Conservation (phyloP, 2,329 filamentous ascomycete species). For the Pseudogymnoascus sp. region DNA sequence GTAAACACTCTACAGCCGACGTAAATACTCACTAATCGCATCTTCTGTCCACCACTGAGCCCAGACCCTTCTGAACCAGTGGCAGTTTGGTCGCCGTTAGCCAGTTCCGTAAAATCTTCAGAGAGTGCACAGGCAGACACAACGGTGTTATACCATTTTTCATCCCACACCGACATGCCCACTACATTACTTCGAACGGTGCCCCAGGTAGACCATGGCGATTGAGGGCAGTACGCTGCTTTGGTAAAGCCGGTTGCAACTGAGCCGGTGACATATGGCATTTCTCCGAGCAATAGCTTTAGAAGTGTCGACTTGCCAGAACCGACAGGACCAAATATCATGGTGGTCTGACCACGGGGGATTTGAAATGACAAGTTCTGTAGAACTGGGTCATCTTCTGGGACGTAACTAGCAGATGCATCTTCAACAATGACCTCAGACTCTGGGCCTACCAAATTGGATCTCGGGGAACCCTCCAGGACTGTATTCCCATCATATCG, state of each 20-base stretch:
- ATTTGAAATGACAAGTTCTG: constrained; percentile 1
- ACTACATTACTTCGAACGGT: constrained; percentile 14
- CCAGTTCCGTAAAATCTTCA: constrained; percentile 18
- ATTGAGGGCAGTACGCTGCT: constrained; percentile 18
- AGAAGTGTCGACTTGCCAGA: constrained; percentile 45
- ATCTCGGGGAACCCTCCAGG: not conserved
- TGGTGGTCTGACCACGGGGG: not conserved
- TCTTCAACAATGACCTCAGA: not conserved
- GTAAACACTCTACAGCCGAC: too few species aligned
- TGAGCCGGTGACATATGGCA: not conserved
- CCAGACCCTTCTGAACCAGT: constrained; percentile 21
- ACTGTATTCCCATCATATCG: not conserved
- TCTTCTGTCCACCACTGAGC: constrained; percentile 18
- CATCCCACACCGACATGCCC: constrained; percentile 8
- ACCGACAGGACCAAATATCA: constrained; percentile 35
- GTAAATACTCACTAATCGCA: constrained; percentile 8
- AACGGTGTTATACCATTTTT: constrained; percentile 14
- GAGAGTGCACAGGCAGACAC: constrained; percentile 16
- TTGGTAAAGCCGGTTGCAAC: constrained; percentile 35
- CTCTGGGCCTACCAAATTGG: not conserved
- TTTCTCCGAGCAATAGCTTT: constrained; percentile 36
- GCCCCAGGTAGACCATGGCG: constrained; percentile 16
- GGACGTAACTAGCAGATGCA: not conserved
- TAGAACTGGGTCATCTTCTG: not conserved
- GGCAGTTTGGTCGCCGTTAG: constrained; percentile 21